phyloP scores from a whole-genome alignment of 2,329 filamentous ascomycete genomes.

The Ilyonectria mors-panacis region DNA sequence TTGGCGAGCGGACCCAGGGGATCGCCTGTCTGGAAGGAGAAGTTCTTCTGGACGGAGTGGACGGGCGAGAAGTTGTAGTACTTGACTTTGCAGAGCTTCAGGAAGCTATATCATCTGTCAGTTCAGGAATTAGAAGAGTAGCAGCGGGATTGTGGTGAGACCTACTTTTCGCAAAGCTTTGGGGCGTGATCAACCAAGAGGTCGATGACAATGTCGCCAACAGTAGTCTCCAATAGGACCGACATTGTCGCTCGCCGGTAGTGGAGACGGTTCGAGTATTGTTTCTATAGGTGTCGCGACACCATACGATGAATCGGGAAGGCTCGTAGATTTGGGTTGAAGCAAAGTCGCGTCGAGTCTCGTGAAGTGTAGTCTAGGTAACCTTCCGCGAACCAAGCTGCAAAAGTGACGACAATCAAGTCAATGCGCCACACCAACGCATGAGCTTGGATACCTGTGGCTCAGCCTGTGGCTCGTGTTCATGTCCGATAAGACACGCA shows the following conservation, averaged over 20 bases:
- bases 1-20: slow-evolving; percentile 88
- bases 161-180: slow-evolving; percentile 95
- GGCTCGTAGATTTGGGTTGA: slow-evolving; percentile 1
- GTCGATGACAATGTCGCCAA: slow-evolving; percentile 95
- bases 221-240: slow-evolving; percentile 92
- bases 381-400: slow-evolving; percentile 10
- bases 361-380: slow-evolving; percentile 16
- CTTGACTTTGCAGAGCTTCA: slow-evolving; percentile 98
- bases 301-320: not conserved
- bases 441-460: not conserved
- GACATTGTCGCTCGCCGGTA: slow-evolving; percentile 73
- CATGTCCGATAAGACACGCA: not conserved
- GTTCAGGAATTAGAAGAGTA: slow-evolving; percentile 34
- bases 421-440: slow-evolving; percentile 11
- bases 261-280: not conserved
- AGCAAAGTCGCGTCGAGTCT: slow-evolving; percentile 13
- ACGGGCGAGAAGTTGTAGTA: slow-evolving; percentile 99
- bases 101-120: slow-evolving; percentile 78
- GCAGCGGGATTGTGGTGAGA: slow-evolving; percentile 40
- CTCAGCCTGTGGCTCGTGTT: slow-evolving; percentile 8
- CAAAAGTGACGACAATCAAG: slow-evolving; percentile 20
- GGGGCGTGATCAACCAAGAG: slow-evolving; percentile 90
- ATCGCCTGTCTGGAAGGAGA: slow-evolving; percentile 96
- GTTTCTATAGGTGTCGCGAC: slow-evolving; percentile 10
- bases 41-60: slow-evolving; percentile 93